Evolutionary conservation across 768 basidiomycete genomes (phyloP).

Genomic region (Rhodotorula graminis): DNA sequence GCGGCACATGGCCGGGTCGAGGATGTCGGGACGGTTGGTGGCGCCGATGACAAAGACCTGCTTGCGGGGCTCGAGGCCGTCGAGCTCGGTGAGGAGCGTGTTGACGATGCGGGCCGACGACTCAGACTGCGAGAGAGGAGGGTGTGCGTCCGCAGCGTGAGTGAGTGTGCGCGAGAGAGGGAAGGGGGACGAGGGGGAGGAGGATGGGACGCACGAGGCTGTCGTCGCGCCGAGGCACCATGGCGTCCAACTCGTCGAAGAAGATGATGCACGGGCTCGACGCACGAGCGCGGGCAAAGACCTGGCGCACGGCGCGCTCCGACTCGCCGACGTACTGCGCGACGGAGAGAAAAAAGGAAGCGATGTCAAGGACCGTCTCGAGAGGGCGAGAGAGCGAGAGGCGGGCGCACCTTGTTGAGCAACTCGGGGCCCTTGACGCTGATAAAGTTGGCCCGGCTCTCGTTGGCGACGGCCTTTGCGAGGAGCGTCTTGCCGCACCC

Average conservation of each 20-base stretch:
- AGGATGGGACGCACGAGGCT: constrained; percentile 59
- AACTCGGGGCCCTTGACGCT: constrained; percentile 96
- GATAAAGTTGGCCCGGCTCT: constrained; percentile 91
- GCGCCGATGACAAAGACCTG: constrained; percentile 89
- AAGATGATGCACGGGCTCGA: constrained; percentile 94
- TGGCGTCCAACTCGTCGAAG: constrained; percentile 89
- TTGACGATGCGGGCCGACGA: constrained; percentile 69
- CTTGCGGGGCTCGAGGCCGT: constrained; percentile 57
- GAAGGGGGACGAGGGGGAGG: neutral
- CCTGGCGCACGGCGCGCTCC: constrained; percentile 87
- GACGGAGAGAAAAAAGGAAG: neutral
- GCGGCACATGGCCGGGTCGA: constrained; percentile 82
- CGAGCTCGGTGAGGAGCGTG: constrained; percentile 86
- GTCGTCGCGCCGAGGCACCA: constrained; percentile 86
- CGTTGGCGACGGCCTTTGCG: constrained; percentile 98
- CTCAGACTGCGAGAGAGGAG: constrained; percentile 5
- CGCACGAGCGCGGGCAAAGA: constrained; percentile 87
- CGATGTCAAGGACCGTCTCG: neutral
- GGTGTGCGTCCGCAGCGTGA: too few species aligned
- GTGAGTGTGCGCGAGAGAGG: neutral
- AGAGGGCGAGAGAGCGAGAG: constrained; percentile 14
- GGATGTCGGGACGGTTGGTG: constrained; percentile 89
- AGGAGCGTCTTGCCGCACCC: constrained; percentile 96
- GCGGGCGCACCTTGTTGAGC: constrained; percentile 74
- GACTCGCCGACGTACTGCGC: constrained; percentile 92